A percentile compares a stretch with the other conserved stretches of the same genome.
These are phyloP conservation scores for Dactylellina drechsleri DNA, from an alignment of 2,329 filamentous ascomycete species.

Conservation along the genomic window DNA sequence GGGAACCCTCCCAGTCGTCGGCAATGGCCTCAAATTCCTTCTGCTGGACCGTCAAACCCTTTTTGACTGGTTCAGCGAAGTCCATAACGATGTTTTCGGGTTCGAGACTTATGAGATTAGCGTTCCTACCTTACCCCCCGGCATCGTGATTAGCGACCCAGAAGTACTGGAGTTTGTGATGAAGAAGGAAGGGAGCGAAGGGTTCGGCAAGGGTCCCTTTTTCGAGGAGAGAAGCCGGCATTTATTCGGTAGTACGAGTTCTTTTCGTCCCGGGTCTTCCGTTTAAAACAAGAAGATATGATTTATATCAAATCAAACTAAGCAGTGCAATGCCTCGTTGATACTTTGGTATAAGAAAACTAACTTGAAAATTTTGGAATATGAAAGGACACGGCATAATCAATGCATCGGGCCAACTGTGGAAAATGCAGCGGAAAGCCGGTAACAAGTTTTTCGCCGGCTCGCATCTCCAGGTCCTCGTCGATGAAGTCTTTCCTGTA, in stretches of 20 bases:
- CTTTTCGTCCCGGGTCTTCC: conserved; percentile 18
- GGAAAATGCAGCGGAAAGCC: conserved; percentile 72
- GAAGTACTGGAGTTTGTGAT: conserved; percentile 72
- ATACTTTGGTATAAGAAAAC: not conserved
- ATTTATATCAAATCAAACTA: no score
- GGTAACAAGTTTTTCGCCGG: conserved; percentile 70
- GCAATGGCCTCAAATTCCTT: conserved; percentile 50
- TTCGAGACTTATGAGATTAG: conserved; percentile 72
- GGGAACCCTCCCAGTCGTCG: conserved; percentile 40
- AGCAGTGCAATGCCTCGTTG: no score
- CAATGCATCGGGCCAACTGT: conserved; percentile 73
- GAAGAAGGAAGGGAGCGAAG: conserved; percentile 66
- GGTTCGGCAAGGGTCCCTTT: conserved; percentile 72
- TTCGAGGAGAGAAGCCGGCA: conserved; percentile 71
- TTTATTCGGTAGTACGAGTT: conserved; percentile 66
- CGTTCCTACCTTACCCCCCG: conserved; percentile 72
- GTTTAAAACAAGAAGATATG: not conserved
- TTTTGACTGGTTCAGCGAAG: conserved; percentile 52
- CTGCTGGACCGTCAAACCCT: conserved; percentile 42
- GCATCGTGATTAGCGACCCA: conserved; percentile 72
- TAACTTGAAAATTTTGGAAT: not conserved
- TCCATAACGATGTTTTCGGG: conserved; percentile 63
- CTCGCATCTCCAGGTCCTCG: conserved; percentile 69
- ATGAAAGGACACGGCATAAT: conserved; percentile 71
- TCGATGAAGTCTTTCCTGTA: conserved; percentile 68